Evolutionary conservation across 768 basidiomycete genomes (phyloP).

Genomic region (Phanerodontia chrysosporium): DNA sequence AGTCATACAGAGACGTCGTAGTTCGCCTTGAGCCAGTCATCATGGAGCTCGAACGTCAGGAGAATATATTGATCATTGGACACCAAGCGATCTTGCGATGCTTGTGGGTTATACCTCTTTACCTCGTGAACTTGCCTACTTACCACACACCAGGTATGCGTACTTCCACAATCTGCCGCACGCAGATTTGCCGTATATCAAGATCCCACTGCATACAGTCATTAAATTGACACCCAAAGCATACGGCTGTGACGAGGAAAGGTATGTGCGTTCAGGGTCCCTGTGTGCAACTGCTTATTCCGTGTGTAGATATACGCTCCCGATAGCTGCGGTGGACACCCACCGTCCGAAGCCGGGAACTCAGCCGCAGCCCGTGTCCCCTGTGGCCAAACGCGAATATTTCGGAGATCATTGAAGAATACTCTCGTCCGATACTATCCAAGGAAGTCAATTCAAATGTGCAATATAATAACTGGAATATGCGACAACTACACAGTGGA

Average conservation of each 20-base stretch:
- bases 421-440: not conserved
- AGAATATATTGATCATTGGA: constrained; percentile 94
- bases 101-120: constrained; percentile 41
- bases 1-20: constrained; percentile 97
- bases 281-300: no score
- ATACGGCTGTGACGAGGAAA: constrained; percentile 97
- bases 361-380: not conserved
- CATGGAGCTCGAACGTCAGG: constrained; percentile 97
- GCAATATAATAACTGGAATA: not conserved
- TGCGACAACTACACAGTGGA: not conserved
- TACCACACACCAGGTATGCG: constrained; percentile 65
- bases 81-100: constrained; percentile 85
- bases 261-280: no score
- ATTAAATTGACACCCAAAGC: constrained; percentile 98
- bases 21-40: constrained; percentile 95
- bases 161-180: constrained; percentile 94
- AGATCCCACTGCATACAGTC: constrained; percentile 94
- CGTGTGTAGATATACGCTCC: constrained; percentile 84
- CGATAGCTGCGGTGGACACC: constrained; percentile 92
- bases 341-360: constrained; percentile 61
- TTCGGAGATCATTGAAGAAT: constrained; percentile 7
- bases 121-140: not conserved
- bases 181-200: constrained; percentile 94
- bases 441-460: not conserved
- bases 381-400: constrained; percentile 32